phyloP scores from a whole-genome alignment of 1,284 basidiomycete species.

The Melanopsichium pennsylvanicum region DNA sequence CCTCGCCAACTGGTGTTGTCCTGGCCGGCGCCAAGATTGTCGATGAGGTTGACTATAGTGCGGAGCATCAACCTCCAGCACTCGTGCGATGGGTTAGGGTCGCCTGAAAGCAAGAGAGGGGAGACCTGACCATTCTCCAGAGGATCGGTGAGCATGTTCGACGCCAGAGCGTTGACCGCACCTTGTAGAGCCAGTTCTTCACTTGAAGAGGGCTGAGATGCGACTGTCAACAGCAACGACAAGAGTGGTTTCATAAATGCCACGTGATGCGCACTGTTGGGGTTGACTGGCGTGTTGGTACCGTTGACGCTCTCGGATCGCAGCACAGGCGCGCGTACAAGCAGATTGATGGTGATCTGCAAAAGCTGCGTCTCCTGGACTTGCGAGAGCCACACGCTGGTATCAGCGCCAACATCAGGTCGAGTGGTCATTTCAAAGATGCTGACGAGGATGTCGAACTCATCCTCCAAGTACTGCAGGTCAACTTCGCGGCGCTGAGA shows the following conservation, averaged over 20 bases:
- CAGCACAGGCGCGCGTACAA: conserved; percentile 70
- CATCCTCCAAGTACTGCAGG: conserved; percentile 72
- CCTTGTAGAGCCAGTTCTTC: conserved; percentile 86
- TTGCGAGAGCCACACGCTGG: conserved; percentile 80
- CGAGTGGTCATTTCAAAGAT: conserved; percentile 82
- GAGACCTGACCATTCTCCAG: conserved; percentile 79
- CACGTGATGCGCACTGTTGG: conserved; percentile 34
- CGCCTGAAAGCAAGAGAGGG: conserved; percentile 74
- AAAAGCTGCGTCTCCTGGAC: conserved; percentile 85
- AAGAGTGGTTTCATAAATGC: conserved; percentile 71
- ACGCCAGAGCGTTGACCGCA: conserved; percentile 80
- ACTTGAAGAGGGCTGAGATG: conserved; percentile 77
- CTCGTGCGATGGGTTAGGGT: conserved; percentile 78
- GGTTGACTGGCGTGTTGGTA: conserved; percentile 9
- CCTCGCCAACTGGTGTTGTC: conserved; percentile 36
- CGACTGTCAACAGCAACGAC: conserved; percentile 85
- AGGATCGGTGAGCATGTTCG: conserved; percentile 78
- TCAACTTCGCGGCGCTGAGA: conserved; percentile 72
- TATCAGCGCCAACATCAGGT: conserved; percentile 71
- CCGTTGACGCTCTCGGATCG: conserved; percentile 23
- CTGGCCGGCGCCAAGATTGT: conserved; percentile 67
- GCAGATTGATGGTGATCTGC: conserved; percentile 77
- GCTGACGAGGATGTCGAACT: conserved; percentile 80
- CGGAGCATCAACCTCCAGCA: conserved; percentile 86
- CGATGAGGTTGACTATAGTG: conserved; percentile 78